Base-by-base conservation (phyloP, 768 basidiomycete species). In the Lentinula sp. region DNA sequence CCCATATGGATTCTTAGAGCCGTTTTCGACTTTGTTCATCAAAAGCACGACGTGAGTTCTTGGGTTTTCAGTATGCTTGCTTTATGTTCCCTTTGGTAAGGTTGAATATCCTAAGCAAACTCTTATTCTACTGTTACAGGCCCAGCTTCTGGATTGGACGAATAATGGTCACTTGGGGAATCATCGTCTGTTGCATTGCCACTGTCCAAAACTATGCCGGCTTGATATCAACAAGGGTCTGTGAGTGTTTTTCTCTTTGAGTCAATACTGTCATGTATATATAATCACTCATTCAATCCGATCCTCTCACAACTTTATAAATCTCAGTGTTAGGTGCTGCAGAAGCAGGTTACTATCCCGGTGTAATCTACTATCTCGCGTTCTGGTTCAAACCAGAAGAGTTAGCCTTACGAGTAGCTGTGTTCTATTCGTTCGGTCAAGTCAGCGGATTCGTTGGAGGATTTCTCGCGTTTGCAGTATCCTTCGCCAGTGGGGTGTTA, bases 301-400 rank as follows among this genome's bases (percentile, higher is more conserved):
- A 23, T 13, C 50, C 28, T 28, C 11, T 11, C 9, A 5, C n/a
- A 18, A 62, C 39, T 40, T 34, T 13, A n/a, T 28, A 18, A 21
- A 11, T 11, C 28, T 32, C n/a, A 62, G 61, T 57, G 37, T 42
- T 61, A 2, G 65, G 65, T 32, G 62, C 64, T 23, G 46, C 62
- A 2, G 65, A 66, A 55, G 65, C 65, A 13, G 65, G 65, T 49
- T 66, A 66, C 48, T 66, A 65, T 51, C 67, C 67, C 1, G 63
- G 67, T 23, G 64, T 68, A 15, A 63, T 68, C 43, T 67, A 67
- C 35, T 66, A 64, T 45, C 60, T 64, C 55, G 60, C 67, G 2
- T 68, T 68, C 54, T 68, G 65, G 64, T 68, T 65, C 59, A 65
- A 59, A 50, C 65, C 65, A 21, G 65, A 64, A n/a, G 67, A 68